Evolutionary conservation across 495 filamentous ascomycete species (phyloP).

Genomic region (Xylaria nigripes): DNA sequence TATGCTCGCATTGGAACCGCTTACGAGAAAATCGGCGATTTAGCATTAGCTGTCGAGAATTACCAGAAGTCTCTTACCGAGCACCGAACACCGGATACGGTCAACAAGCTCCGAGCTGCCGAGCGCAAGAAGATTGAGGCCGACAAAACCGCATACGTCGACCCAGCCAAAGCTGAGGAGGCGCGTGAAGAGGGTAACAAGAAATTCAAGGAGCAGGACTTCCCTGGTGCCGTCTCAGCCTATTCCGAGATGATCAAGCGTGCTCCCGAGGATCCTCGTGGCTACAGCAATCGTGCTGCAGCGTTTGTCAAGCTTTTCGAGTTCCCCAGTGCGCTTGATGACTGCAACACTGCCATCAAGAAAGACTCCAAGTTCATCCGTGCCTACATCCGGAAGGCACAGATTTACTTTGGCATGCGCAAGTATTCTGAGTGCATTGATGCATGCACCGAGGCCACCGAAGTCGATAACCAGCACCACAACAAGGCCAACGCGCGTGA

Average conservation of each 20-base stretch:
- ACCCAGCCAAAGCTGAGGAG: constrained; percentile 87
- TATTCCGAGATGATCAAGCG: constrained; percentile 98
- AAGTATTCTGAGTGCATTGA: constrained; percentile 93
- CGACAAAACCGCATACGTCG: constrained; percentile 75
- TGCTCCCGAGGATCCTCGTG: constrained; percentile 82
- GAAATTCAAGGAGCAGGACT: constrained; percentile 95
- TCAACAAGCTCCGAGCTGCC: constrained; percentile 85
- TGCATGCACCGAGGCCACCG: constrained; percentile 70
- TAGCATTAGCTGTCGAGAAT: constrained; percentile 73
- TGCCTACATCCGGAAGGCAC: constrained; percentile 90
- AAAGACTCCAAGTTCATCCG: constrained; percentile 89
- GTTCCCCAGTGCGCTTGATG: constrained; percentile 85
- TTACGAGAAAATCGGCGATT: constrained; percentile 81
- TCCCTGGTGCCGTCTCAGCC: constrained; percentile 90
- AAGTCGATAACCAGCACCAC: constrained; percentile 58
- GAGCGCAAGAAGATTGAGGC: constrained; percentile 79
- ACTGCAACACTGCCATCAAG: constrained; percentile 87
- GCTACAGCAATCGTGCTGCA: constrained; percentile 94
- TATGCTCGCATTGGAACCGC: constrained; percentile 85
- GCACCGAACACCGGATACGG: constrained; percentile 90
- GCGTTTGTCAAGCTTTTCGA: constrained; percentile 93
- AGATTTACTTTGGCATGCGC: constrained; percentile 90
- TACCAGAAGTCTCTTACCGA: constrained; percentile 92
- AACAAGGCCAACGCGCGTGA: constrained; percentile 71
- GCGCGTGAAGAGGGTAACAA: constrained; percentile 89